A percentile compares a stretch with the other conserved stretches of the same genome.
Conservation (phyloP, 768 basidiomycete species). For the Tricholoma saponaceum region DNA sequence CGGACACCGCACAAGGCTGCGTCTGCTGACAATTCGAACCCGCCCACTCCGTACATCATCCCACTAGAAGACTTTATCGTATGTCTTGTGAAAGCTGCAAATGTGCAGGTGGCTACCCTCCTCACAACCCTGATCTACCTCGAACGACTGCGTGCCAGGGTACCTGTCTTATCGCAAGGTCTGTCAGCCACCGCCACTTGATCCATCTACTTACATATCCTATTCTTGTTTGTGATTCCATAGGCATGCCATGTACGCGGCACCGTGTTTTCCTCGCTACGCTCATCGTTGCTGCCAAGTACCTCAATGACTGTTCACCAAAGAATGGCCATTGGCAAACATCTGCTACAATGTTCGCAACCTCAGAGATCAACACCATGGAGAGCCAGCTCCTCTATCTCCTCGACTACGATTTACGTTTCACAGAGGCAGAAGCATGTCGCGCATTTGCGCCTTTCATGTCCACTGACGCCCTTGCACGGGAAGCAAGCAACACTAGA, state of each 20-base stretch:
- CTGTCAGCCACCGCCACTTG: constrained; percentile 19
- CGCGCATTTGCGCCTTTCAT: constrained; percentile 69
- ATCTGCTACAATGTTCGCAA: constrained; percentile 73
- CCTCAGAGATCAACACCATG: constrained; percentile 89
- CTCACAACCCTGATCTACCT: constrained; percentile 91
- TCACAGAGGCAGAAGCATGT: constrained; percentile 80
- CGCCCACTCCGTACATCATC: constrained; percentile 34
- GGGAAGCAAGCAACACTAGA: constrained; percentile 34
- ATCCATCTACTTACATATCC: background rate
- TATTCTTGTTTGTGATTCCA: constrained; percentile 8
- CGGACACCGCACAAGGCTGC: constrained; percentile 53
- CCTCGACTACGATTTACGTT: constrained; percentile 89
- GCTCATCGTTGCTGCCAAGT: constrained; percentile 94
- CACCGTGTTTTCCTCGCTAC: constrained; percentile 96
- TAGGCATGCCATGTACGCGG: constrained; percentile 84
- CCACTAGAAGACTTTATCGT: constrained; percentile 82
- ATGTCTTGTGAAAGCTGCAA: constrained; percentile 72
- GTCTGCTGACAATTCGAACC: constrained; percentile 29
- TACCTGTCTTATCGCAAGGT: constrained; percentile 87
- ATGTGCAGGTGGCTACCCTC: constrained; percentile 88
- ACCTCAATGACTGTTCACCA: constrained; percentile 93
- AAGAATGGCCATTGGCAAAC: constrained; percentile 93
- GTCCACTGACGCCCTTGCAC: constrained; percentile 17
- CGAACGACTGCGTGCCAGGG: constrained; percentile 74
- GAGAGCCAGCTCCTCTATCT: constrained; percentile 92